Percentiles rank a stretch among this genome's conserved stretches.
Conservation (phyloP, 805 yeast genomes). For the Kuraishia capsulata region DNA sequence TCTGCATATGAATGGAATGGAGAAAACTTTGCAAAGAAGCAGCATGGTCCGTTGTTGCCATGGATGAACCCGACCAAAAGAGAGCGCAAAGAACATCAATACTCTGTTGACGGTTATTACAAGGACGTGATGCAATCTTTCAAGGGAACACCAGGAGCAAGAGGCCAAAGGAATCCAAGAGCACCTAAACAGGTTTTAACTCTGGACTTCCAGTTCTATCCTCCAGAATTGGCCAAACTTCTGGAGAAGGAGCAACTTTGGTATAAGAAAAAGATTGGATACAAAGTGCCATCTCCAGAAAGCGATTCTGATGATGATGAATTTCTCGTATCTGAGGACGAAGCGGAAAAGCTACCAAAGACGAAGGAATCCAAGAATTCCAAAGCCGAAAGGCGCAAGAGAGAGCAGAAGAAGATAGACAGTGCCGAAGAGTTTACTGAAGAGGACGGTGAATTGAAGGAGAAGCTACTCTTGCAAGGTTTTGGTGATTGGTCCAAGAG, state of each 20-base stretch:
- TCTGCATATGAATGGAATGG: conserved; percentile 98
- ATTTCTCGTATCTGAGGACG: conserved; percentile 25
- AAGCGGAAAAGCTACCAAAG: conserved; percentile 13
- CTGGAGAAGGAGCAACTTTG: conserved; percentile 59
- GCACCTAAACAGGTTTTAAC: conserved; percentile 58
- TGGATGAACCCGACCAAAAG: conserved; percentile 75
- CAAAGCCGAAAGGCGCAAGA: conserved; percentile 21
- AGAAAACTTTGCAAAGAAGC: conserved; percentile 59
- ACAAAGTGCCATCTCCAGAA: conserved; percentile 49
- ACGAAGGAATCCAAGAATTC: conserved; percentile 10
- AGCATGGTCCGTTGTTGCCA: conserved; percentile 30
- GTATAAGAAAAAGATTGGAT: conserved; percentile 50
- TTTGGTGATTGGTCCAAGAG: conserved; percentile 78
- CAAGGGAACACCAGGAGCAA: conserved; percentile 30
- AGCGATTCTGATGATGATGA: conserved; percentile 48
- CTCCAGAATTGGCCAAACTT: conserved; percentile 40
- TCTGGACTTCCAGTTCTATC: conserved; percentile 70
- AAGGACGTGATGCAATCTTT: conserved; percentile 28
- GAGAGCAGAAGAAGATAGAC: conserved; percentile 62
- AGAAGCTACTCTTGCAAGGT: conserved; percentile 54
- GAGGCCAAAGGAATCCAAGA: conserved; percentile 25
- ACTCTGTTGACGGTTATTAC: conserved; percentile 72
- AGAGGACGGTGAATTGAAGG: conserved; percentile 63
- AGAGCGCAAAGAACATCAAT: conserved; percentile 71
- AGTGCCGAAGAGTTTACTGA: conserved; percentile 75